Percentiles rank a stretch among this genome's conserved stretches.
These are phyloP conservation scores for Boletus tylopilopsis DNA, from an alignment of 768 basidiomycete genomes.

Conservation along the genomic window DNA sequence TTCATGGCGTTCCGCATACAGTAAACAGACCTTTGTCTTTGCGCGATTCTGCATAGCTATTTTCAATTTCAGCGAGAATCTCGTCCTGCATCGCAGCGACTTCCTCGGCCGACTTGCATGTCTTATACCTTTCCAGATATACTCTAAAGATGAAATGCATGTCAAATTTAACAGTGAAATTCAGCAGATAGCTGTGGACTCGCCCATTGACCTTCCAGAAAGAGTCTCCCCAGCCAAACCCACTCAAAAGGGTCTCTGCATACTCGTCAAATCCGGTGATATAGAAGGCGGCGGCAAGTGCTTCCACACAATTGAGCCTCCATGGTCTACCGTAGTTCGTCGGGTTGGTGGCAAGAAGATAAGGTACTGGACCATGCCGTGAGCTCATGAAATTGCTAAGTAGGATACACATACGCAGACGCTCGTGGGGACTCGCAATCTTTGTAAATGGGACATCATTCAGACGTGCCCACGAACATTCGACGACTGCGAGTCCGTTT, in stretches of 20 bases:
- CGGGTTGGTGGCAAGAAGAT: slow-evolving; percentile 92
- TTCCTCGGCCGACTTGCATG: slow-evolving; percentile 60
- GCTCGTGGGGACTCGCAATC: slow-evolving; percentile 90
- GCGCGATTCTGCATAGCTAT: slow-evolving; percentile 55
- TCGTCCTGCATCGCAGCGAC: slow-evolving; percentile 57
- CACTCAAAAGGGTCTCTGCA: slow-evolving; percentile 71
- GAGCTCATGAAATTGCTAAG: background rate
- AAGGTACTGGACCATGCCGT: slow-evolving; percentile 64
- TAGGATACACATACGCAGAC: slow-evolving; percentile 59
- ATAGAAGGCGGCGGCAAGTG: slow-evolving; percentile 92
- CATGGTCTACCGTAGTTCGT: slow-evolving; percentile 98
- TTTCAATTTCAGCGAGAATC: slow-evolving; percentile 68
- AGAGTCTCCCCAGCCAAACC: slow-evolving; percentile 89
- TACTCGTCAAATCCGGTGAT: slow-evolving; percentile 83
- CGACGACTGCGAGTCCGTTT: slow-evolving; percentile 90
- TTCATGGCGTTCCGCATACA: background rate
- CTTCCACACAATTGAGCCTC: slow-evolving; percentile 93
- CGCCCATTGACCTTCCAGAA: slow-evolving; percentile 87
- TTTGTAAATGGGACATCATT: slow-evolving; percentile 94
- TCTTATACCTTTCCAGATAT: slow-evolving; percentile 73
- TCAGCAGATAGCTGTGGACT: background rate
- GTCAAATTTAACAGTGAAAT: background rate
- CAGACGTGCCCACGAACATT: slow-evolving; percentile 96
- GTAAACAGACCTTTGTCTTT: slow-evolving; percentile 42
- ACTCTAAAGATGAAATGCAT: background rate